Conservation (phyloP, 805 yeast genomes). For the Torulaspora indica region DNA sequence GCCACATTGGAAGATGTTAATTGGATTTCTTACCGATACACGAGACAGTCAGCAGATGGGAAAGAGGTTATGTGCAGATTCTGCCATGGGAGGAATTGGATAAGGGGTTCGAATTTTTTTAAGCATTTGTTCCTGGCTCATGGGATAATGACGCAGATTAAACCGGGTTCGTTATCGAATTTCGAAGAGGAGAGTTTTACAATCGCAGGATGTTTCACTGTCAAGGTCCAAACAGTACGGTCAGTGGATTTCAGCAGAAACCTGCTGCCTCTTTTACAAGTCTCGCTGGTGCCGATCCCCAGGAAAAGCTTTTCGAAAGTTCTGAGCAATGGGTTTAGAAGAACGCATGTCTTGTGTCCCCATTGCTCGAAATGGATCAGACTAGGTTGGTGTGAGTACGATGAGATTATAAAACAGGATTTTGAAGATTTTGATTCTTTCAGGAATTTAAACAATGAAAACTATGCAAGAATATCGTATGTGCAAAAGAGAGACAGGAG, state of each 20-base stretch:
- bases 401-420: constrained; percentile 16
- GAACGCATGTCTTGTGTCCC: constrained; percentile 21
- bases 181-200: not conserved
- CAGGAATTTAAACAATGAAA: constrained; percentile 9
- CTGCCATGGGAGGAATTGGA: constrained; percentile 27
- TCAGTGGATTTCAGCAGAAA: constrained; percentile 14
- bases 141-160: constrained; percentile 19
- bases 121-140: constrained; percentile 24
- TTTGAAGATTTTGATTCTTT: constrained; percentile 15
- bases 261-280: constrained; percentile 10
- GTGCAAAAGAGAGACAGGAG: constrained; percentile 13
- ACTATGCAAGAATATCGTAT: constrained; percentile 13
- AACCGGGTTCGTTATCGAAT: not conserved
- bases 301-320: constrained; percentile 13
- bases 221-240: constrained; percentile 7
- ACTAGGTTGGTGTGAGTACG: constrained; percentile 21
- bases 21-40: constrained; percentile 11
- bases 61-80: constrained; percentile 22
- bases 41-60: constrained; percentile 8
- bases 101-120: constrained; percentile 10
- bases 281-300: constrained; percentile 20
- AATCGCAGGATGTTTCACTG: constrained; percentile 4
- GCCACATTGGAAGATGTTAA: not conserved
- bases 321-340: constrained; percentile 13
- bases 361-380: constrained; percentile 19